These are phyloP conservation scores for Turnera subulata DNA, from an alignment of 345 rosid genomes.

Conservation along the genomic window DNA sequence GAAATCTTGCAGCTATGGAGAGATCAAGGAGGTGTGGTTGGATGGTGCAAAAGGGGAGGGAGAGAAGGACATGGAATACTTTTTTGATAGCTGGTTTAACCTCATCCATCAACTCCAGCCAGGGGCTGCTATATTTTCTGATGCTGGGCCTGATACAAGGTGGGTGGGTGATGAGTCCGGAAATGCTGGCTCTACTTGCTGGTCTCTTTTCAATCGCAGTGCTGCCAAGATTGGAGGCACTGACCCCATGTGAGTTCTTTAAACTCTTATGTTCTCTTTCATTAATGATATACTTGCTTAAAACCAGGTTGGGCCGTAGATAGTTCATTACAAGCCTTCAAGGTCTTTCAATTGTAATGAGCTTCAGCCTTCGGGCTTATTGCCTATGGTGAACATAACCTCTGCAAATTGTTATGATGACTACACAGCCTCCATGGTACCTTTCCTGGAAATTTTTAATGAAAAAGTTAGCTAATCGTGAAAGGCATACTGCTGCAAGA, in stretches of 20 bases:
- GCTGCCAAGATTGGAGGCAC: conserved; percentile 53
- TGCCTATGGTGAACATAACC: too few species aligned
- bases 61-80: conserved; percentile 73
- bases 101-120: conserved; percentile 80
- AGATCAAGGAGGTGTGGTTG: conserved; percentile 67
- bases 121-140: conserved; percentile 67
- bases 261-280: neutral
- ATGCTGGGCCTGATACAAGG: conserved; percentile 78
- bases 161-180: conserved; percentile 90
- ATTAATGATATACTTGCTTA: neutral
- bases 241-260: conserved; percentile 57
- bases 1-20: conserved; percentile 59
- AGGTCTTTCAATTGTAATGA: too few species aligned
- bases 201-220: conserved; percentile 79
- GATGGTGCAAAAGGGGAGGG: conserved; percentile 89
- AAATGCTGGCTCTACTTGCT: conserved; percentile 58
- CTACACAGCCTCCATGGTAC: neutral
- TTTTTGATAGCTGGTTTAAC: conserved; percentile 71
- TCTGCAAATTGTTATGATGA: neutral
- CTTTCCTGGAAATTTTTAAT: neutral
- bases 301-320: neutral
- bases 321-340: neutral
- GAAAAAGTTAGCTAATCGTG: neutral
- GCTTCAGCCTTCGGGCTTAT: too few species aligned
- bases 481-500: too few species aligned